phyloP scores from a whole-genome alignment of 495 filamentous ascomycete species.

The Podospora bellae-mahoneyi region DNA sequence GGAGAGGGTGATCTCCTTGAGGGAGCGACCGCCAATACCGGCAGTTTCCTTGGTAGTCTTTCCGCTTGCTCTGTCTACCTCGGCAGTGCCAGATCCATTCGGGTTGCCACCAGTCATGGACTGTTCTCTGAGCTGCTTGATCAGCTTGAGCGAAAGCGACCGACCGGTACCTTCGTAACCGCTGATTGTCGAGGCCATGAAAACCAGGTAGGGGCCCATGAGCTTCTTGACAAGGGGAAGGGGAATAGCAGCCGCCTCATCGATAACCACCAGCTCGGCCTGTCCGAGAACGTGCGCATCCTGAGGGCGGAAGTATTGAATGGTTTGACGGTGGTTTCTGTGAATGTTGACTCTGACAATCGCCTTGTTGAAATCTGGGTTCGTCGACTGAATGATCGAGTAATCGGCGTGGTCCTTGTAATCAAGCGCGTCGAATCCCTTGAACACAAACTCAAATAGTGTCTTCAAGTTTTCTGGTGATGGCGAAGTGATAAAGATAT shows the following conservation, averaged over 20 bases:
- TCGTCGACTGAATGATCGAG: slow-evolving; percentile 96
- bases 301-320: slow-evolving; percentile 96
- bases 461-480: slow-evolving; percentile 98
- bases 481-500: slow-evolving; percentile 98
- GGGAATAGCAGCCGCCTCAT: slow-evolving; percentile 96
- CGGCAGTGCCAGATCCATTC: slow-evolving; percentile 54
- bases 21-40: slow-evolving; percentile 65
- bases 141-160: slow-evolving; percentile 91
- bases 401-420: slow-evolving; percentile 96
- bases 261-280: slow-evolving; percentile 93
- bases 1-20: slow-evolving; percentile 85
- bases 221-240: slow-evolving; percentile 88
- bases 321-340: slow-evolving; percentile 93
- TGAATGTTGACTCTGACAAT: slow-evolving; percentile 96
- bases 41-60: slow-evolving; percentile 62
- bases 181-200: slow-evolving; percentile 99
- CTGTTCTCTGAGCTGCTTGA: slow-evolving; percentile 94
- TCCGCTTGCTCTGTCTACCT: slow-evolving; percentile 70
- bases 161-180: slow-evolving; percentile 98
- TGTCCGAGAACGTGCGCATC: slow-evolving; percentile 93
- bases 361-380: slow-evolving; percentile 98
- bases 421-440: slow-evolving; percentile 89
- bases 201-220: slow-evolving; percentile 96
- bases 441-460: slow-evolving; percentile 97
- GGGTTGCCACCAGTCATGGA: slow-evolving; percentile 57